Evolutionary conservation across 495 filamentous ascomycete genomes (phyloP).

Genomic region (Choiromyces venosus): DNA sequence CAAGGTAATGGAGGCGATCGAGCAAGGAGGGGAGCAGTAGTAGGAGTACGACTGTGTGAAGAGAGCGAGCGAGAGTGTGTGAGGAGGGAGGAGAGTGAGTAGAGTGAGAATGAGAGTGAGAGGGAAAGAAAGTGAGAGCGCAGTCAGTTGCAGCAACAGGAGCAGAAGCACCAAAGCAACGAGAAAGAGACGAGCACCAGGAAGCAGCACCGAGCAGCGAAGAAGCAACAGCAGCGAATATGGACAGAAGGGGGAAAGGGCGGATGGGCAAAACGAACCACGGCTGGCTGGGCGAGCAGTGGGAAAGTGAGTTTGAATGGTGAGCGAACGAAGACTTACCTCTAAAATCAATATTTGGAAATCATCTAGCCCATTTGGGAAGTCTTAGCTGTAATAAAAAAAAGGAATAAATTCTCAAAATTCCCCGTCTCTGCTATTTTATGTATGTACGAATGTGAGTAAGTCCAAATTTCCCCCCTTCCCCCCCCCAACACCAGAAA

Average conservation of each 20-base stretch:
- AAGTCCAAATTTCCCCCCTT: constrained; percentile 31
- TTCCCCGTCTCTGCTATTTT: constrained; percentile 32
- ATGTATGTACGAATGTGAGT: constrained; percentile 33
- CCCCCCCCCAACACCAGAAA: constrained; percentile 29
- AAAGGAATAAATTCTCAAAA: constrained; percentile 8
- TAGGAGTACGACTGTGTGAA: not conserved
- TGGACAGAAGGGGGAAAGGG: constrained; percentile 37
- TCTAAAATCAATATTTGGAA: constrained; percentile 26
- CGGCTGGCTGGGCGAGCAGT: constrained; percentile 18
- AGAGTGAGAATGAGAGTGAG: constrained; percentile 5
- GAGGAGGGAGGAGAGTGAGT: constrained; percentile 25
- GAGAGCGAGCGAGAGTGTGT: constrained; percentile 16
- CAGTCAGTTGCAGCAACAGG: not conserved
- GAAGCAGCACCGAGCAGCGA: constrained; percentile 25
- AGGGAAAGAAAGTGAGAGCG: not conserved
- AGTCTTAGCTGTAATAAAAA: constrained; percentile 29
- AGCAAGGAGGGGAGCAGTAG: constrained; percentile 33
- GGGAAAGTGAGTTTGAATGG: constrained; percentile 27
- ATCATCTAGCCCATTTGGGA: constrained; percentile 28
- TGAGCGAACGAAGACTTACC: constrained; percentile 38
- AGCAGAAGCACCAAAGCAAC: constrained; percentile 11
- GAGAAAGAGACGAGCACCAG: constrained; percentile 18
- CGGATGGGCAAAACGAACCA: constrained; percentile 35
- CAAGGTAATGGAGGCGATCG: constrained; percentile 28
- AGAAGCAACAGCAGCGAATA: constrained; percentile 24